Evolutionary conservation across 805 yeast genomes (phyloP).

Genomic region (Metschnikowia rubicola): DNA sequence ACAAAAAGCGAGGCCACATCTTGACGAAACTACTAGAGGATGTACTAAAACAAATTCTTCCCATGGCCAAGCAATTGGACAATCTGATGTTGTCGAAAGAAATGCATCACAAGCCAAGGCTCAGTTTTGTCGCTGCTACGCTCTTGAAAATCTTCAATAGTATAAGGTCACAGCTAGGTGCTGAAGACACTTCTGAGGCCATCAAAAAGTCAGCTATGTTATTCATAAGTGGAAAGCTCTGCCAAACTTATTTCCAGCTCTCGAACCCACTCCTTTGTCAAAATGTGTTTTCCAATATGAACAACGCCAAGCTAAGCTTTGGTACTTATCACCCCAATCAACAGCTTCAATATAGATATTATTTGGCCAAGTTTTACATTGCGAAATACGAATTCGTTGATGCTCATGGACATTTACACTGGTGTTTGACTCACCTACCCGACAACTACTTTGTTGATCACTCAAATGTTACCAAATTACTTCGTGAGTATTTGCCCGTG

Average conservation of each 20-base stretch:
- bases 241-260: conserved; percentile 53
- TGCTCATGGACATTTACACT: conserved; percentile 49
- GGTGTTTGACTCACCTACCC: conserved; percentile 47
- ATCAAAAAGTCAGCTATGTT: conserved; percentile 49
- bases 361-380: conserved; percentile 52
- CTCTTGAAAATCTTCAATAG: conserved; percentile 59
- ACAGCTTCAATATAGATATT: conserved; percentile 50
- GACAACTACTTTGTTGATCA: conserved; percentile 19
- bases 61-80: conserved; percentile 42
- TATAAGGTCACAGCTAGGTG: conserved; percentile 47
- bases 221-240: conserved; percentile 51
- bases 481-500: conserved; percentile 50
- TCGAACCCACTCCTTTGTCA: conserved; percentile 57
- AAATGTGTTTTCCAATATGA: conserved; percentile 59
- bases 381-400: conserved; percentile 48
- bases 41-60: conserved; percentile 38
- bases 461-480: conserved; percentile 38
- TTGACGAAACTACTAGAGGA: conserved; percentile 35
- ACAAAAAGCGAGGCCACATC: conserved; percentile 38
- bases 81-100: conserved; percentile 40
- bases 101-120: conserved; percentile 41
- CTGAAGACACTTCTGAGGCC: conserved; percentile 33
- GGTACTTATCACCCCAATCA: conserved; percentile 40
- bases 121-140: conserved; percentile 50
- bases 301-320: conserved; percentile 45